phyloP scores from a whole-genome alignment of 768 basidiomycete genomes.

The Tulasnella sp. region DNA sequence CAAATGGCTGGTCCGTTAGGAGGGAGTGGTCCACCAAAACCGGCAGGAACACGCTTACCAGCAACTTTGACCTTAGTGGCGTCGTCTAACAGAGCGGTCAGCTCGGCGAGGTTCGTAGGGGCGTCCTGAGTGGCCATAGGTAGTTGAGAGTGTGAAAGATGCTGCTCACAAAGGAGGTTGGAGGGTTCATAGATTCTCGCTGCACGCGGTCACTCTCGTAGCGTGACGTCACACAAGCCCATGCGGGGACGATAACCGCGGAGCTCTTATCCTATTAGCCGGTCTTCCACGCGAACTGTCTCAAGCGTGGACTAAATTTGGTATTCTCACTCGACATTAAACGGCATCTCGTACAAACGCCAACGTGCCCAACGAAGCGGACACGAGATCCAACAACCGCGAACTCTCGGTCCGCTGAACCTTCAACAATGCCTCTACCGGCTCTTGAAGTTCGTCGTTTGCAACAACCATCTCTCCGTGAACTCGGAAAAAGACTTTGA shows the following conservation, averaged over 20 bases:
- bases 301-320: background rate
- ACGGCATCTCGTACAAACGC: constrained; percentile 68
- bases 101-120: constrained; percentile 54
- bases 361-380: constrained; percentile 69
- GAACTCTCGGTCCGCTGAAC: constrained; percentile 75
- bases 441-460: constrained; percentile 50
- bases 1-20: background rate
- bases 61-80: constrained; percentile 92
- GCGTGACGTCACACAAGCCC: background rate
- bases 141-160: background rate
- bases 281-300: background rate
- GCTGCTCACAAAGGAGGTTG: background rate
- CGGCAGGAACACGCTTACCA: constrained; percentile 46
- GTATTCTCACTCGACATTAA: constrained; percentile 33
- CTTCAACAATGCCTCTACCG: constrained; percentile 54
- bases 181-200: background rate
- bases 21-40: background rate
- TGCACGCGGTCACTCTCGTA: constrained; percentile 13
- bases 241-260: background rate
- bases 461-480: constrained; percentile 78
- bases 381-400: constrained; percentile 68
- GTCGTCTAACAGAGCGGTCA: constrained; percentile 49
- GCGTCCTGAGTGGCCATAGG: constrained; percentile 38
- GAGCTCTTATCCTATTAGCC: background rate
- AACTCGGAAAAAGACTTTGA: constrained; percentile 75